Percentiles rank a stretch among this genome's conserved stretches.
These are phyloP conservation scores for Dalbergia cochinchinensis DNA, from an alignment of 306 rosid species.

Conservation along the genomic window DNA sequence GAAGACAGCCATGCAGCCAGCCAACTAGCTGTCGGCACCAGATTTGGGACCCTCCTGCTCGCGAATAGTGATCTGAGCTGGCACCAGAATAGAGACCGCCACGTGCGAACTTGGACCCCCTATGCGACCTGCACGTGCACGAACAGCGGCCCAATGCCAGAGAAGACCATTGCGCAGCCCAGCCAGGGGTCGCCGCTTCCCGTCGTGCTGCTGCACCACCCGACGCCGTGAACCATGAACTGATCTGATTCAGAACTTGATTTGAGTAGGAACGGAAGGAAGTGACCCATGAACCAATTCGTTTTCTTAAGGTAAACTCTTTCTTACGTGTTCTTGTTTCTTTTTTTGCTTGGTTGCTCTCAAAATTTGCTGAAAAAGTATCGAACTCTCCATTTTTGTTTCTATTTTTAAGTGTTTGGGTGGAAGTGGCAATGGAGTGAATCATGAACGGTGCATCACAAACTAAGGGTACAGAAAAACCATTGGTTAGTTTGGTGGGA, in stretches of 20 bases:
- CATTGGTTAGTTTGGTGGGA: neutral
- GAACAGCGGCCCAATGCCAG: no score
- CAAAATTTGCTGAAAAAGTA: neutral
- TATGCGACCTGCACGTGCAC: no score
- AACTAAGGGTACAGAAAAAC: neutral
- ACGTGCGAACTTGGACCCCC: no score
- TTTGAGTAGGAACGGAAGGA: neutral
- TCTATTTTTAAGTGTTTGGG: neutral
- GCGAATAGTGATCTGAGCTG: no score
- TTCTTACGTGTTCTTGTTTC: neutral
- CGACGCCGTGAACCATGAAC: no score
- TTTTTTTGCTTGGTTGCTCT: neutral
- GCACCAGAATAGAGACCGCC: no score
- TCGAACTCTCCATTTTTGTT: neutral
- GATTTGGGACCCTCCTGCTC: no score
- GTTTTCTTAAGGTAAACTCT: neutral
- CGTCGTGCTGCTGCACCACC: no score
- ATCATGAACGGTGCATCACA: neutral
- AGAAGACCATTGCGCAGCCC: no score
- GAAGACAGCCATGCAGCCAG: no score
- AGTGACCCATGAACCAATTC: neutral
- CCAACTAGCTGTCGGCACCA: no score
- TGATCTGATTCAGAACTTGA: neutral
- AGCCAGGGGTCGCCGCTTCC: no score
- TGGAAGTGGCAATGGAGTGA: neutral